Conservation (phyloP, 768 basidiomycete genomes). For the Neoboletus brunneissimus region DNA sequence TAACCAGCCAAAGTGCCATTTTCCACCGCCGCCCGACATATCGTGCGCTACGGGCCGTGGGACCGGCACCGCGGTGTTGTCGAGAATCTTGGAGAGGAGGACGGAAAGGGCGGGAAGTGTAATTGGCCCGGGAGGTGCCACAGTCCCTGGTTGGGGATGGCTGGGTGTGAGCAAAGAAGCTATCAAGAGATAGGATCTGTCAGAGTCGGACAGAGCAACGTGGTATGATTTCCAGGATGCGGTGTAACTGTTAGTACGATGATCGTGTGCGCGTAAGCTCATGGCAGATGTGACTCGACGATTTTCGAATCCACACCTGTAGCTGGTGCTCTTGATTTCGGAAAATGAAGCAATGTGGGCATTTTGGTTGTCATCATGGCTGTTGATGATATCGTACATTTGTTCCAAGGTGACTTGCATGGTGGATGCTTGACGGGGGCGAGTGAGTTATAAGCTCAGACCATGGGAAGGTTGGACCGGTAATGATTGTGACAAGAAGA, state of each 20-base stretch:
- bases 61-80: slow-evolving; percentile 49
- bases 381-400: slow-evolving; percentile 30
- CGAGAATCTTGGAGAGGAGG: slow-evolving; percentile 43
- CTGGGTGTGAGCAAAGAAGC: slow-evolving; percentile 6
- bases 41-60: slow-evolving; percentile 47
- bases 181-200: slow-evolving; percentile 30
- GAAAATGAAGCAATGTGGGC: slow-evolving; percentile 16
- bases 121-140: slow-evolving; percentile 17
- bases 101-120: slow-evolving; percentile 35
- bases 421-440: neutral
- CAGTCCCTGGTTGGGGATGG: slow-evolving; percentile 8
- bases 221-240: slow-evolving; percentile 28
- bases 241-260: slow-evolving; percentile 24
- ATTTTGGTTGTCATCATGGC: slow-evolving; percentile 17
- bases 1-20: slow-evolving; percentile 24
- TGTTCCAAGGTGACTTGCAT: slow-evolving; percentile 28
- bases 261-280: neutral
- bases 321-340: slow-evolving; percentile 26
- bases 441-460: neutral
- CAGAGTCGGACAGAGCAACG: slow-evolving; percentile 21
- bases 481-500: neutral
- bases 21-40: slow-evolving; percentile 30
- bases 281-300: neutral
- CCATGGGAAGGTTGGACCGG: neutral
- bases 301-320: slow-evolving; percentile 26